Evolutionary conservation across 257 asterid genomes (phyloP), one percentile per base, ranked within the genome.

Genomic region (Ilex aquifolium): DNA sequence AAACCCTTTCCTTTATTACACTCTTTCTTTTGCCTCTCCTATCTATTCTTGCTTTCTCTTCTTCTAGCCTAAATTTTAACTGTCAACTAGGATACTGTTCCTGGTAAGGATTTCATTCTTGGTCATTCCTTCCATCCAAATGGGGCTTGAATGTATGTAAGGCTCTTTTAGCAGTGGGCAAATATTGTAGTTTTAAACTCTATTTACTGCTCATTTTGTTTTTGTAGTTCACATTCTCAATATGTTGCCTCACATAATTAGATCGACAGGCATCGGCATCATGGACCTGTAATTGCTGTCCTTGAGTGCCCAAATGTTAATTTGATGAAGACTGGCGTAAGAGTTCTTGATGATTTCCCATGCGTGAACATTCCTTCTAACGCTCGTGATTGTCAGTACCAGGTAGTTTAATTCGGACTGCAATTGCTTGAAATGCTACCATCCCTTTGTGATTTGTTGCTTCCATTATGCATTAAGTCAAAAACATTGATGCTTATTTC

Each of bases 351-450:
- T 77, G 96, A 87, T 73, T 87, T 85, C 75, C 99, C 99, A 56
- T 93, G 99, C 70, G 82, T 93, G 49, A 66, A 79, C 62, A 82
- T 87, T 62, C 95, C 97, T 51, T 78, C 91, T 49, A 89, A 87
- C 81, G 91, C 75, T 49, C 90, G 90, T 66, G 97, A 93, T 74
- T 74, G 94, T 75, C 94, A 85, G 64, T 93, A 93, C 82, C 99
- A 87, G 99, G 99, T 93, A 69, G 65, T 69, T 52, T n/a, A 13
- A 50, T 50, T 50, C 1, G 54, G n/a, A 40, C 61, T 46, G 65
- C 51, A 61, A 49, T 62, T 67, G 39, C 71, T 71, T 66, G 48
- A 14, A 68, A 57, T 49, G 60, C 64, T 49, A 29, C 65, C 61
- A 56, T 67, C 61, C 51, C 69, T 72, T 46, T 65, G 44, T 70